Base-by-base conservation (phyloP, 345 rosid genomes). In the Populus alba region DNA sequence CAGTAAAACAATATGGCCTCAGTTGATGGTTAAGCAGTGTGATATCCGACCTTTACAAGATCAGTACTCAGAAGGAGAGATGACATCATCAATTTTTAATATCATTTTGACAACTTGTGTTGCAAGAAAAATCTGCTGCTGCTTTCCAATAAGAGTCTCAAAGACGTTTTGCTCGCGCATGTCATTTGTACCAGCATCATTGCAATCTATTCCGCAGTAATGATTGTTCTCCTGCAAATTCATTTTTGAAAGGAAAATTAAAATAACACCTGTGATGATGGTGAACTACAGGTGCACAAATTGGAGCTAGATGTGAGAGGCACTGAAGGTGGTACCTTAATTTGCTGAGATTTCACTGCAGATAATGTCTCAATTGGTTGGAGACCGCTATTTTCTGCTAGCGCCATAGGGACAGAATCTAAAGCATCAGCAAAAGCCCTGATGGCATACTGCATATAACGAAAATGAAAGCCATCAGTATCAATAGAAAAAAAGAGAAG, bases 41-140 rank as follows among this genome's bases (percentile, higher is more conserved):
- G 38, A 63, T 33, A 2, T 17, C 55, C 57, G 29, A 41, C 8
- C 27, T 23, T 41, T 23, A 47, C 35, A 16, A 3, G 17, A 73
- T 92, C 85, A 95, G 85, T 83, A 95, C 3, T 94, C 92, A 4
- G 91, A 81, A 5, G 96, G 96, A 31, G 97, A 88, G 77, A 96
- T 96, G 69, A 96, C 98, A 85, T 96, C 99, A 22, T 96, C 99
- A 38, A 94, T 96, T 85, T 96, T 96, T 72, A 96, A 77, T 22
- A 96, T 92, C 99, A 96, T 97, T 87, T 97, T 97, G 49, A 97
- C 98, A 66, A 97, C 99, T 82, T 97, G 98, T 12, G 98, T 97
- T n/a, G 99, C 98, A 47, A 97, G 92, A 67, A 96, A 83, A 68
- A 94, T 90, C 88, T 96, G 99, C 83, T 94, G 98, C 86, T 96